phyloP scores from a whole-genome alignment of 176 grass and related monocot species.

The Triticum monococcum region DNA sequence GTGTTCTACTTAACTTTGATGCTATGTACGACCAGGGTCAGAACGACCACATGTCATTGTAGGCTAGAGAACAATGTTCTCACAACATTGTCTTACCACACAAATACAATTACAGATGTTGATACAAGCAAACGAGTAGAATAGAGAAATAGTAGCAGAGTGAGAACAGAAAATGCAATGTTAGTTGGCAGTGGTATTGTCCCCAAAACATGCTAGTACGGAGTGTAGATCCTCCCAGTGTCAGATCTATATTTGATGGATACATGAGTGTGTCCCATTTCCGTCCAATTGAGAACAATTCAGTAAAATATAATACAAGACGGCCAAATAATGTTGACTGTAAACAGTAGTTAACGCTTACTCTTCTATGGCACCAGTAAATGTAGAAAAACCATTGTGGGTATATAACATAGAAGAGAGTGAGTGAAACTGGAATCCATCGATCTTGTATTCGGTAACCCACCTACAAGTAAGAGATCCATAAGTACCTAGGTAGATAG shows the following conservation, averaged over 20 bases:
- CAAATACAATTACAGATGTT: neutral
- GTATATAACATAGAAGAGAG: conserved; percentile 95
- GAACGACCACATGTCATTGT: neutral
- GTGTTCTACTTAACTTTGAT: neutral
- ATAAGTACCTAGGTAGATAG: conserved; percentile 24
- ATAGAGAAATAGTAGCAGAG: neutral
- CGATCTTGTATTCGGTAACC: conserved; percentile 83
- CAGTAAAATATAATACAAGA: neutral
- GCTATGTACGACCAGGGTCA: neutral
- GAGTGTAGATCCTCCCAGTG: neutral
- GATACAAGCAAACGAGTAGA: neutral
- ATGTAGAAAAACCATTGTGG: conserved; percentile 96
- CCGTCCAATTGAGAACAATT: neutral
- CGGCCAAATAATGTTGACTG: neutral
- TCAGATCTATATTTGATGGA: neutral
- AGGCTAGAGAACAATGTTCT: neutral
- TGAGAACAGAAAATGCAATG: neutral
- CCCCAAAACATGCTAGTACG: neutral
- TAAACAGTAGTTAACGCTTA: conserved; percentile 44
- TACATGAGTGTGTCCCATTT: neutral
- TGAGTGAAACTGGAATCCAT: conserved; percentile 94
- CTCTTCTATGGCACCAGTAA: conserved; percentile 89
- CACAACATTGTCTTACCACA: neutral
- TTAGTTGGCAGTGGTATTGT: neutral
- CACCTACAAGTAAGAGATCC: conserved; percentile 54